Evolutionary conservation across 1,284 basidiomycete species (phyloP).

Genomic region (Ceratobasidium papillatum): DNA sequence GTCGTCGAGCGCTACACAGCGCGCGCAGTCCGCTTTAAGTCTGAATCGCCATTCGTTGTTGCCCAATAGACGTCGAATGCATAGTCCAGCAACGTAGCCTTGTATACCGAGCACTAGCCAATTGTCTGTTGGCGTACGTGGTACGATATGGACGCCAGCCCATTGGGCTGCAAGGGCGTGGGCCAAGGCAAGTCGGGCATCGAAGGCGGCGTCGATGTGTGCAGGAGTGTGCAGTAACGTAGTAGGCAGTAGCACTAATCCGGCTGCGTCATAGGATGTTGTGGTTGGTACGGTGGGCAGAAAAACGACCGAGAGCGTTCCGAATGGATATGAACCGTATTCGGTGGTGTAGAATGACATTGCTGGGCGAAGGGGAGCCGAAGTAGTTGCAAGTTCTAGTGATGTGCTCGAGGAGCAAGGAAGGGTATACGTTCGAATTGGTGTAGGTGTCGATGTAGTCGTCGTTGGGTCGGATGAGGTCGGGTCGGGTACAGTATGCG

Average conservation of each 20-base stretch:
- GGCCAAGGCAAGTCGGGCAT: conserved; percentile 85
- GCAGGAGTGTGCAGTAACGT: conserved; percentile 24
- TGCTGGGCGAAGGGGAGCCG: conserved; percentile 82
- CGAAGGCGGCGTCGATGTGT: conserved; percentile 88
- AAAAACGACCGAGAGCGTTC: conserved; percentile 61
- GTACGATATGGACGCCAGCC: conserved; percentile 97
- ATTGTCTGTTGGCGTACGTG: conserved; percentile 91
- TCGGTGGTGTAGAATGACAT: conserved; percentile 93
- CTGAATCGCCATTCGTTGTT: conserved; percentile 98
- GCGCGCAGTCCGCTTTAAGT: conserved; percentile 95
- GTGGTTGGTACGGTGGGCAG: conserved; percentile 31
- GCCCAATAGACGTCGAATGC: conserved; percentile 87
- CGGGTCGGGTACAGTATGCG: conserved; percentile 68
- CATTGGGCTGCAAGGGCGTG: conserved; percentile 95
- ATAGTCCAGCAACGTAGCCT: conserved; percentile 89
- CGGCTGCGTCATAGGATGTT: conserved; percentile 31
- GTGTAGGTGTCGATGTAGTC: conserved; percentile 64
- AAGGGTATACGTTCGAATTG: conserved; percentile 90
- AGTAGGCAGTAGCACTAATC: conserved; percentile 24
- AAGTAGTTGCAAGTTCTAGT: conserved; percentile 73
- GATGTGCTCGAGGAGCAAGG: conserved; percentile 78
- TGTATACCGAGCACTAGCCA: conserved; percentile 97
- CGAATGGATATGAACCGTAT: conserved; percentile 96
- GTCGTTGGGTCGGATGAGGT: conserved; percentile 57
- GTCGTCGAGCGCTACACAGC: conserved; percentile 88